These are phyloP conservation scores for Mortierella hygrophila DNA, from an alignment of 192 early-diverging fungal species.

Conservation along the genomic window DNA sequence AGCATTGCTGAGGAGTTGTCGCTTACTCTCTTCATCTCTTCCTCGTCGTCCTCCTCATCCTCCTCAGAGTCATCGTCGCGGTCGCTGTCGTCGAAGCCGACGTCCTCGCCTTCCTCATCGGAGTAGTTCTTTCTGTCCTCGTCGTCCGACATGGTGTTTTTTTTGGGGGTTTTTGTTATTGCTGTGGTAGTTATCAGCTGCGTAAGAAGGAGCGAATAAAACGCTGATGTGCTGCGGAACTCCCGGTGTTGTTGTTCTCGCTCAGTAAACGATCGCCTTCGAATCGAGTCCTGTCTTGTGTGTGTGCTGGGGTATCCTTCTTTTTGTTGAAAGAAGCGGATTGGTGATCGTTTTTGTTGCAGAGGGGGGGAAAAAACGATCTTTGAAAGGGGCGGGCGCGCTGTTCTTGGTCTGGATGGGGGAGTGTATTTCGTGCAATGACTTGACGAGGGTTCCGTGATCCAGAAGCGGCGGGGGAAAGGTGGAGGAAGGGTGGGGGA, in stretches of 20 bases:
- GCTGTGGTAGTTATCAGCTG: background rate
- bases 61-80: slow-evolving; percentile 74
- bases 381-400: background rate
- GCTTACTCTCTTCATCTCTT: slow-evolving; percentile 47
- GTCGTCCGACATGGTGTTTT: slow-evolving; percentile 49
- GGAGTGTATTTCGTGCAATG: slow-evolving; percentile 4
- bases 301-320: slow-evolving; percentile 9
- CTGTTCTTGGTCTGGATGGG: background rate
- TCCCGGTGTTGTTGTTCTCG: background rate
- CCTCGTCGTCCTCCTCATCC: slow-evolving; percentile 65
- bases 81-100: slow-evolving; percentile 73
- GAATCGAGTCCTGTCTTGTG: slow-evolving; percentile 7
- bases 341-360: background rate
- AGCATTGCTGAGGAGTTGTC: background rate
- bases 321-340: background rate
- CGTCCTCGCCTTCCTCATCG: slow-evolving; percentile 71
- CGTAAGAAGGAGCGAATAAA: background rate
- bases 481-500: background rate
- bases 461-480: background rate
- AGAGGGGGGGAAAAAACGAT: background rate
- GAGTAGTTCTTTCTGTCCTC: slow-evolving; percentile 63
- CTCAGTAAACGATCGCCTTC: slow-evolving; percentile 14
- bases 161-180: background rate
- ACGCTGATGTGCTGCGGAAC: slow-evolving; percentile 1
- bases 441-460: background rate